These are phyloP conservation scores for Sordariomycetes sp. DNA, from an alignment of 2,329 filamentous ascomycete species.

Conservation along the genomic window DNA sequence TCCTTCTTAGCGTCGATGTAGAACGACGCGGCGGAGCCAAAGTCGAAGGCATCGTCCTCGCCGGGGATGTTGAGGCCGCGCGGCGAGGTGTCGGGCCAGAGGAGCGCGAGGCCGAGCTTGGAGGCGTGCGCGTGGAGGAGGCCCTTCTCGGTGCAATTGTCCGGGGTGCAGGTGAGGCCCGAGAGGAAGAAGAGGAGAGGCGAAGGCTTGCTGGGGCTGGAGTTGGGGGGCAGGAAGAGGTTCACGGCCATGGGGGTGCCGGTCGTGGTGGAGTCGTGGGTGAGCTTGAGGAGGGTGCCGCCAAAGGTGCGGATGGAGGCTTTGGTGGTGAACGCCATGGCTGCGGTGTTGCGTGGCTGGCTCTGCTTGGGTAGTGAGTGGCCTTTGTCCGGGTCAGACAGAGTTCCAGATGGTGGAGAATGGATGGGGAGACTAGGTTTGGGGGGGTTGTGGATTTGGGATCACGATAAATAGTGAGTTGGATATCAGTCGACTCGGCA, in stretches of 20 bases:
- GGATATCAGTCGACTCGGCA: background rate
- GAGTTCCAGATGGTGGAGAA: background rate
- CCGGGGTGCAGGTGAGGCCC: slow-evolving; percentile 87
- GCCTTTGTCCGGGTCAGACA: background rate
- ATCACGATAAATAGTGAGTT: background rate
- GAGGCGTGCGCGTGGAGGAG: slow-evolving; percentile 84
- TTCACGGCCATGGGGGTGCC: slow-evolving; percentile 87
- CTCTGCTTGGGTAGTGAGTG: background rate
- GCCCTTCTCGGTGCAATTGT: slow-evolving; percentile 73
- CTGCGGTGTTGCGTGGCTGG: slow-evolving; percentile 10
- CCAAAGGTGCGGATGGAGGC: slow-evolving; percentile 86
- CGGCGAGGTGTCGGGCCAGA: slow-evolving; percentile 92
- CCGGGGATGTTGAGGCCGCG: slow-evolving; percentile 70
- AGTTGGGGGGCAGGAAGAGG: slow-evolving; percentile 75
- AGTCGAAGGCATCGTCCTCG: slow-evolving; percentile 85
- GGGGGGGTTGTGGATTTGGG: background rate
- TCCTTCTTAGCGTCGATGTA: slow-evolving; percentile 77
- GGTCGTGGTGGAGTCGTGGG: slow-evolving; percentile 69
- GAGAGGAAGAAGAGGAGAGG: slow-evolving; percentile 90
- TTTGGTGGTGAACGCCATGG: slow-evolving; percentile 80
- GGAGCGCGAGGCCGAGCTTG: slow-evolving; percentile 74
- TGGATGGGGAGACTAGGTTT: background rate
- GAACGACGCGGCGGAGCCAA: slow-evolving; percentile 86
- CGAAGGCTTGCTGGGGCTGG: slow-evolving; percentile 41
- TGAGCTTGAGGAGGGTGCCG: slow-evolving; percentile 89